phyloP scores from a whole-genome alignment of 1,139 yeast genomes.

The Geotrichum aggregatum region DNA sequence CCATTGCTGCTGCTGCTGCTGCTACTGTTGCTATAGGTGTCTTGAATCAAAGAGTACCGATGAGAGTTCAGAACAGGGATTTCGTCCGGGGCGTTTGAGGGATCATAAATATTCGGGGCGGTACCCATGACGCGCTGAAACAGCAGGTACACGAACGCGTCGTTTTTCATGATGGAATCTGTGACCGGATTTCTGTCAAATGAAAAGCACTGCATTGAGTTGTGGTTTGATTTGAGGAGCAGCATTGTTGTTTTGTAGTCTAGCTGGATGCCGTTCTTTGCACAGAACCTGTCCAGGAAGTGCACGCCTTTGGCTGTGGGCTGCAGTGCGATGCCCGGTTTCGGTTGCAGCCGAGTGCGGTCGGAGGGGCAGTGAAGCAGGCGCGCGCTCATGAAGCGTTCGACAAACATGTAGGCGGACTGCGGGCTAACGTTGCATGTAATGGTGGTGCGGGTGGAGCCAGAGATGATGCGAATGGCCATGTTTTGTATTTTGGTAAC shows the following conservation, averaged over 20 bases:
- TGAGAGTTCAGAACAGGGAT: slow-evolving; percentile 9
- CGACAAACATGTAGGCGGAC: slow-evolving; percentile 50
- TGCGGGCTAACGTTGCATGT: slow-evolving; percentile 55
- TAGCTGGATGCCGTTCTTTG: slow-evolving; percentile 45
- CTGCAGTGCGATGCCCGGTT: slow-evolving; percentile 45
- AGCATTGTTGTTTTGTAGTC: slow-evolving; percentile 36
- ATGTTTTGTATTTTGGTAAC: slow-evolving; percentile 49
- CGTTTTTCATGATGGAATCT: slow-evolving; percentile 63
- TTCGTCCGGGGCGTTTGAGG: slow-evolving; percentile 46
- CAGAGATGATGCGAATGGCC: slow-evolving; percentile 45
- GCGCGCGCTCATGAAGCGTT: slow-evolving; percentile 59
- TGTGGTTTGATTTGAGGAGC: slow-evolving; percentile 53
- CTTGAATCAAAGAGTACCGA: background rate
- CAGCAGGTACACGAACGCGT: slow-evolving; percentile 59
- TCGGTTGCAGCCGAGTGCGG: slow-evolving; percentile 38
- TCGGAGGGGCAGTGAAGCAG: slow-evolving; percentile 74
- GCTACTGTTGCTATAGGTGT: background rate
- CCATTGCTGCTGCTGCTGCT: slow-evolving; percentile 2
- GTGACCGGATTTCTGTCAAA: slow-evolving; percentile 64
- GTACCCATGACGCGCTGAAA: slow-evolving; percentile 64
- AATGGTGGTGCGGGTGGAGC: slow-evolving; percentile 50
- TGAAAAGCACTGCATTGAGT: slow-evolving; percentile 65
- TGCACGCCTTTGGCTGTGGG: slow-evolving; percentile 93
- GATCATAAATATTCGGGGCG: slow-evolving; percentile 65
- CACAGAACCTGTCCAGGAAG: slow-evolving; percentile 57